A percentile compares a stretch with the other conserved stretches of the same genome.
phyloP scores from a whole-genome alignment of 148 eudicot genomes.

The Rhododendron griersonianum region DNA sequence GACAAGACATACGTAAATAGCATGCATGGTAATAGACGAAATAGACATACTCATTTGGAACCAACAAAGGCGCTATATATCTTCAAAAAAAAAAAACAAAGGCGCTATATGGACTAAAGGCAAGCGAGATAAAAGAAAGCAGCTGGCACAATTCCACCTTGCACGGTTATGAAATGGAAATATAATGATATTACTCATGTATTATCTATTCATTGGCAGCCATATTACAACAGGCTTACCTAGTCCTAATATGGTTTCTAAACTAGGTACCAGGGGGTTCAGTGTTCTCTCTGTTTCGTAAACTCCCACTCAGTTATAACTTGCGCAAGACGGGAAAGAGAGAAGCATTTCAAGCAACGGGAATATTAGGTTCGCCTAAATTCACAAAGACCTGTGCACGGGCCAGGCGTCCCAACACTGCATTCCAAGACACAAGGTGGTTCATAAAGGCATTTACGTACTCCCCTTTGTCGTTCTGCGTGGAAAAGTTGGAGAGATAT shows the following conservation, averaged over 20 bases:
- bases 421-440: constrained; percentile 91
- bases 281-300: background rate
- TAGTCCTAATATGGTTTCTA: background rate
- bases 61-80: too few relatives aligned
- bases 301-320: background rate
- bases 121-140: too few relatives aligned
- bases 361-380: constrained; percentile 82
- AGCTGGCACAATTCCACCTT: too few relatives aligned
- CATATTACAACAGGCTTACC: background rate
- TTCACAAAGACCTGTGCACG: constrained; percentile 87
- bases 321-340: background rate
- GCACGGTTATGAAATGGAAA: too few relatives aligned
- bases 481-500: background rate
- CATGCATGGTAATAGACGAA: too few relatives aligned
- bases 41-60: too few relatives aligned
- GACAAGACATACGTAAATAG: too few relatives aligned
- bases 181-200: too few relatives aligned
- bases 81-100: too few relatives aligned
- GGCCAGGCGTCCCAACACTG: constrained; percentile 63
- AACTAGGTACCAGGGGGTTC: background rate
- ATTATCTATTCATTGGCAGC: background rate
- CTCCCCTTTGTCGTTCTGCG: constrained; percentile 68
- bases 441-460: constrained; percentile 64
- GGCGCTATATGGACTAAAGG: too few relatives aligned
- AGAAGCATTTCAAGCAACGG: constrained; percentile 43